Base-by-base conservation (phyloP, 805 yeast species). In the Lipomyces anomalus region DNA sequence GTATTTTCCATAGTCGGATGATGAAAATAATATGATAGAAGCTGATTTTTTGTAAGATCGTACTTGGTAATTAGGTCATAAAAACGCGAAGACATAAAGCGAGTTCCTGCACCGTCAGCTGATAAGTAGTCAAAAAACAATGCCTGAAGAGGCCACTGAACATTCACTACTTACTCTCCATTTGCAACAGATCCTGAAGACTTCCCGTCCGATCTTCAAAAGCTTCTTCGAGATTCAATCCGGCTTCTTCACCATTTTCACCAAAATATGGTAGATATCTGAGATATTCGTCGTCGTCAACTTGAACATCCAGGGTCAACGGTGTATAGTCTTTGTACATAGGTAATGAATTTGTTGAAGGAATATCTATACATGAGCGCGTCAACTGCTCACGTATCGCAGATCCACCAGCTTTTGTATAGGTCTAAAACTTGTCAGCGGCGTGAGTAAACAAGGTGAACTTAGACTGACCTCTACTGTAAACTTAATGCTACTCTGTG, bases 241-340 rank as follows among this genome's bases (percentile, higher is more conserved):
- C 53, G 3, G 41, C 43, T 24, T 49, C 53, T 37, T 49, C 53
- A 13, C 52, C 53, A 35, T 49, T 49, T 24, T 49, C 53, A 5
- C 53, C 53, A 32, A 49, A 49, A 22, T 49, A 49, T 5, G 53
- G 53, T 36, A 48, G 43, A 23, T 49, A 49, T 3, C 52, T 41
- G 21, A 49, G 32, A 18, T 38, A 21, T 35, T 49, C 53, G 35
- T 49, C 53, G 22, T 49, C 53, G 17, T 49, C 53, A 22, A 43
- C 51, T 20, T 43, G 38, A 24, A 49, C 47, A 20, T 46, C 42
- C 11, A 22, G 16, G 13, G 53, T n/a, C 3, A 49, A 35, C 17
- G 52, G 39, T 4, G 53, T 49, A 32, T 42, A 49, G 34, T 49
- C 53, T 23, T 47, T 46, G 45, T 49, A 49, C 16, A 43, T 24